Evolutionary conservation across 1,284 basidiomycete species (phyloP), one percentile per base, ranked within the genome.

Genomic region (Crepidotus sp.): DNA sequence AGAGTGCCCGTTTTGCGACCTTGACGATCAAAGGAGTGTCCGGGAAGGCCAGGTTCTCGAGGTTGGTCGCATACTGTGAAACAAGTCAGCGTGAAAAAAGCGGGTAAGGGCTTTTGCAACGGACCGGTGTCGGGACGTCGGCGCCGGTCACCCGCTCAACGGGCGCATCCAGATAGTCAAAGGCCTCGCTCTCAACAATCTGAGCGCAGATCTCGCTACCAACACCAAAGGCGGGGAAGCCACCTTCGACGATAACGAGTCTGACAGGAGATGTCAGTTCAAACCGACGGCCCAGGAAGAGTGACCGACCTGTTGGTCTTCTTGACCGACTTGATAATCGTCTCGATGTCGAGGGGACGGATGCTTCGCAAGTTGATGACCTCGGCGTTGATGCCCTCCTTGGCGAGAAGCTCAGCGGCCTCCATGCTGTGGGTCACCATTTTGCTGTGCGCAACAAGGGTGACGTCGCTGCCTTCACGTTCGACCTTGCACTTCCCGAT

Each of bases 401-500:
- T 93, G 56, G 89, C 89, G 33, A 99, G 76, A 40, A 74, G 68
- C 53, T 97, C 92, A 15, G 96, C 96, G 33, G 94, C 92, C 66
- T 97, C 93, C 49, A 98, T 67, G 57, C 82, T 82, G 68, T 91
- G 87, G 1, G 86, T 80, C 51, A 98, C 94, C 88, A 93, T 92
- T 68, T 91, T 92, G 66, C 87, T 92, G 74, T 98, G 96, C 21
- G 92, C 91, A 49, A 99, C 95, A 50, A 99, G 77, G 47, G 96
- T 98, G 52, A 98, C 68, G 66, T 98, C 96, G 55, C 77, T 80
- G 44, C 96, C 96, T 61, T 84, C 79, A 46, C 87, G 83, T 70
- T 98, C 95, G 48, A 98, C 74, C 73, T 98, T 98, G 63, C 86
- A 86, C 73, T 98, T 98, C 62, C 96, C 96, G 59, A 99, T 97